A percentile compares a stretch with the other conserved stretches of the same genome.
Conservation (phyloP, 768 basidiomycete genomes). For the Gloeopeniophorella convolvens region DNA sequence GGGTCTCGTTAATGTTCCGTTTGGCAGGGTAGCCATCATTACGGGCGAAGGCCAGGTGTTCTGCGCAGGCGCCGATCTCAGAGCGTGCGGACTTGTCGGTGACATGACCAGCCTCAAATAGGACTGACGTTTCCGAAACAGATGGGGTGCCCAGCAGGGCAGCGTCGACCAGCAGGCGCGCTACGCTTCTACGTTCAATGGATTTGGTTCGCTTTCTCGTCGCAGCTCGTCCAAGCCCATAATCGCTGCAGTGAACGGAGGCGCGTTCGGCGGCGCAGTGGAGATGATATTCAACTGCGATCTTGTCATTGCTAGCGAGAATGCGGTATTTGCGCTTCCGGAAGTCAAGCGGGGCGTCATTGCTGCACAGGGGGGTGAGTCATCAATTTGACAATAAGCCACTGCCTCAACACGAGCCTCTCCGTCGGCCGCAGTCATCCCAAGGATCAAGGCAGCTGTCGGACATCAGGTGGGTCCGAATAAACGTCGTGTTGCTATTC, state of each 20-base stretch:
- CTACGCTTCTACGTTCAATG: conserved; percentile 38
- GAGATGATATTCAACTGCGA: conserved; percentile 64
- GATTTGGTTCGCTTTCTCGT: conserved; percentile 71
- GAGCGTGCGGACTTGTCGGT: conserved; percentile 43
- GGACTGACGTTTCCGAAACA: conserved; percentile 24
- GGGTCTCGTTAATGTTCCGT: background rate
- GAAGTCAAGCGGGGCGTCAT: conserved; percentile 76
- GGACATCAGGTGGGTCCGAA: conserved; percentile 65
- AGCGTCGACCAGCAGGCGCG: conserved; percentile 38
- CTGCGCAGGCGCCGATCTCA: conserved; percentile 77
- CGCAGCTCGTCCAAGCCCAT: conserved; percentile 64
- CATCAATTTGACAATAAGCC: background rate
- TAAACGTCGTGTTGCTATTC: too few relatives aligned
- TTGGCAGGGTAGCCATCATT: conserved; percentile 60
- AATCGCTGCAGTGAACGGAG: conserved; percentile 77
- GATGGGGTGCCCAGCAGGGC: conserved; percentile 53
- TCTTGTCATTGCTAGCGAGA: conserved; percentile 59
- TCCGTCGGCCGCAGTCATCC: conserved; percentile 41
- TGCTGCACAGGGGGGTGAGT: conserved; percentile 63
- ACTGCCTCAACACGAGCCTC: background rate
- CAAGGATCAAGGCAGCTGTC: conserved; percentile 53
- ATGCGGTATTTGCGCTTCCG: conserved; percentile 65
- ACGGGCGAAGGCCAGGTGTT: conserved; percentile 70
- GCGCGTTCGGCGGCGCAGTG: conserved; percentile 34
- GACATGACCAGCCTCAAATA: background rate